These are phyloP conservation scores for Talaromyces sp. DNA, from an alignment of 2,329 filamentous ascomycete genomes.

Conservation along the genomic window DNA sequence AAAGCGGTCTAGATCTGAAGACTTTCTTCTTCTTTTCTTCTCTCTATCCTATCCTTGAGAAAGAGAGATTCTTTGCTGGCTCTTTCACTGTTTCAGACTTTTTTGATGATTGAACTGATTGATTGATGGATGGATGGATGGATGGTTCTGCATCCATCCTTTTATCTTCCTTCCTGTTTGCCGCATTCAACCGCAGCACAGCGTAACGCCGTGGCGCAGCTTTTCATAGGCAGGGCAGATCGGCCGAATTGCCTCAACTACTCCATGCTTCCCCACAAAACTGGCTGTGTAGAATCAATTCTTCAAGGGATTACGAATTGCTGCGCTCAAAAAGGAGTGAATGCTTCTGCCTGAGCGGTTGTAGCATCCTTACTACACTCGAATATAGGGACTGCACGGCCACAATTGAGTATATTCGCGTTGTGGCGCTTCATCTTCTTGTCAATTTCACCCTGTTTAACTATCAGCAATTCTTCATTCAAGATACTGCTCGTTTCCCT, in stretches of 20 bases:
- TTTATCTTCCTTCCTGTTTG: not conserved
- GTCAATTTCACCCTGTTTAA: not conserved
- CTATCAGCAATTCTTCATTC: not conserved
- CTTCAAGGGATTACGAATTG: not conserved
- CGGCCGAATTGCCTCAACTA: not conserved
- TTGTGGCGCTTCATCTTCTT: not conserved
- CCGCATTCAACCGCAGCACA: not conserved
- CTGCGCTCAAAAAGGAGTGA: not conserved
- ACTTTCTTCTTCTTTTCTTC: not conserved
- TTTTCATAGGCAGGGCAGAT: not conserved
- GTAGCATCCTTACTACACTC: not conserved
- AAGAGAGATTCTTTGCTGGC: not conserved
- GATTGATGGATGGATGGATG: not conserved
- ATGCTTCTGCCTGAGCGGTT: not conserved
- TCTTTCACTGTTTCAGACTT: not conserved
- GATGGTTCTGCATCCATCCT: not conserved
- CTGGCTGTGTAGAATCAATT: conserved; percentile 8
- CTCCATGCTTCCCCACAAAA: conserved; percentile 8
- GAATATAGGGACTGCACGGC: not conserved
- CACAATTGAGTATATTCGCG: not conserved
- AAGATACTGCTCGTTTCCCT: not conserved
- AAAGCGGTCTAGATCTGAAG: conserved; percentile 1
- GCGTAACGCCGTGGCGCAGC: not conserved
- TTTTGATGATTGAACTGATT: not conserved
- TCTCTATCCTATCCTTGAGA: not conserved